Conservation (phyloP, 257 asterid species). For the Perilla frutescens region DNA sequence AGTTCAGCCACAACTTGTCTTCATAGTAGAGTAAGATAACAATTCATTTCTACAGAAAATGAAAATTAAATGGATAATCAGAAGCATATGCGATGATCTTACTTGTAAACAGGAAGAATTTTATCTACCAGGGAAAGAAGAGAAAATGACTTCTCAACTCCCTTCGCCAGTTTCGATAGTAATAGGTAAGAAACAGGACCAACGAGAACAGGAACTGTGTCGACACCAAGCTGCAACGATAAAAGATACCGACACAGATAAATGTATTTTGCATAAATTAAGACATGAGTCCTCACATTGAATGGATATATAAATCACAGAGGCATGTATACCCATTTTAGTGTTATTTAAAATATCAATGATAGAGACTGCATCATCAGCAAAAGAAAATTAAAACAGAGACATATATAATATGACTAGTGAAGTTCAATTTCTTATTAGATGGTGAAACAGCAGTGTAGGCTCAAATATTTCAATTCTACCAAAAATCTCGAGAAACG, state of each 20-base stretch:
- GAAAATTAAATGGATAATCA: background rate
- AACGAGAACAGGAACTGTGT: conserved; percentile 75
- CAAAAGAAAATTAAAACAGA: background rate
- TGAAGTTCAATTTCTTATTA: conserved; percentile 1
- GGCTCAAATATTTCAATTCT: background rate
- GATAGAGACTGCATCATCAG: background rate
- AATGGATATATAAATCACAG: background rate
- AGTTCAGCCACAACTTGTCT: conserved; percentile 78
- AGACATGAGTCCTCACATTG: background rate
- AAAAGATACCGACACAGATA: conserved; percentile 1
- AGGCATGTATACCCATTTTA: background rate
- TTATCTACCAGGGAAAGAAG: conserved; percentile 72
- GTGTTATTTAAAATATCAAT: background rate
- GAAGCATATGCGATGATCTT: conserved; percentile 35
- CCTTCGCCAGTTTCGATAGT: conserved; percentile 78
- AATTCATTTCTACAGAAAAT: conserved; percentile 5
- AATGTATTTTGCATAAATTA: background rate
- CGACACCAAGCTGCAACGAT: conserved; percentile 69
- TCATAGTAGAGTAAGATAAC: conserved; percentile 32
- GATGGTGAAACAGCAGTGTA: background rate
- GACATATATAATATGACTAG: background rate
- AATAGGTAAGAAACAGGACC: conserved; percentile 83
- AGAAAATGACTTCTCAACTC: conserved; percentile 66
- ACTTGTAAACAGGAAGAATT: conserved; percentile 81
- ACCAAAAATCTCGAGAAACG: background rate